Base-by-base conservation (phyloP, 331 rosid genomes). In the Rhamnella rubrinervis region DNA sequence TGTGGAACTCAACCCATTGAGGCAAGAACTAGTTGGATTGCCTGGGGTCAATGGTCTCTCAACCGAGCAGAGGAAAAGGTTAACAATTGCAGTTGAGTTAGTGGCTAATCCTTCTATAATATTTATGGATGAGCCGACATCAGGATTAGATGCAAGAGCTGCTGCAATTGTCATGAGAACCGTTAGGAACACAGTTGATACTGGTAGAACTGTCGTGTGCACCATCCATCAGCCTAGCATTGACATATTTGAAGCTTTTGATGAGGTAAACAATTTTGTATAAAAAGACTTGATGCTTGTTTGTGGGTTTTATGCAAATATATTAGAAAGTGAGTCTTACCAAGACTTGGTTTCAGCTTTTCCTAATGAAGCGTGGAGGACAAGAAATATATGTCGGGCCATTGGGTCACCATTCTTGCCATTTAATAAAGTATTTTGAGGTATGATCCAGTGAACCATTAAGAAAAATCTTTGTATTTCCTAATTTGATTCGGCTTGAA, bases 341-440 rank as follows among this genome's bases (percentile, higher is more conserved):
- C 31, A 37, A 18, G 20, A 31, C 47, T 1, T 19, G 52, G 8
- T 25, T 75, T 65, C 77, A 82, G 84, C 58, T 82, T 7, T 78
- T 82, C 68, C 71, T 82, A 15, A 35, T 78, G 78, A 82, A 77
- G 60, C 83, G 84, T 74, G 96, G 92, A 74, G 96, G 96, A 19
- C 77, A 81, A 56, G 91, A 82, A 71, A 72, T 86, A 67, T 89
- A 89, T 11, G 88, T 77, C 4, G 96, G 96, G 71, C 85, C 92
- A 55, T 74, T 89, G 58, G 90, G 96, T 49, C 84, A 80, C 63
- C 85, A 78, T 78, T 86, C 92, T 72, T 74, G 80, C 68, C 62
- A 83, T 52, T 71, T 89, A 49, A 78, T 89, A 23, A 56, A 68
- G 28, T 86, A 86, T 68, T 83, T 89, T 79, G 96, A 84, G 96